Evolutionary conservation across 768 basidiomycete species (phyloP).

Genomic region (Trametes cingulata): DNA sequence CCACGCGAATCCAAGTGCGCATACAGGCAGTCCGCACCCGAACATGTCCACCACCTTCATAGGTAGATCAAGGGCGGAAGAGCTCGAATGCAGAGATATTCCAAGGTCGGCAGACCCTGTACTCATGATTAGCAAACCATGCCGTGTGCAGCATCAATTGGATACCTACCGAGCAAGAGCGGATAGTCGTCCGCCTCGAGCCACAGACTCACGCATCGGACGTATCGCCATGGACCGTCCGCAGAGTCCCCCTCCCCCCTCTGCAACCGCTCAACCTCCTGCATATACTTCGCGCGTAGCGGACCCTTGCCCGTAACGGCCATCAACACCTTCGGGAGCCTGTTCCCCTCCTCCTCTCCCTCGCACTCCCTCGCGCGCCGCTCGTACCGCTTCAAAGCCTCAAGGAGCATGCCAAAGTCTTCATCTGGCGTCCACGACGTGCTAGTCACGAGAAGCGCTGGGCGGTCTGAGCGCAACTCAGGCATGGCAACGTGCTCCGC

Average conservation of each 20-base stretch:
- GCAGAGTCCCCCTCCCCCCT: constrained; percentile 34
- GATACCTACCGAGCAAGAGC: constrained; percentile 62
- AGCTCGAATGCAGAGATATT: constrained; percentile 87
- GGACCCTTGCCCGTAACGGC: constrained; percentile 93
- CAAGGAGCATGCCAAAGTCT: constrained; percentile 83
- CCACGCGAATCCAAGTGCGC: constrained; percentile 87
- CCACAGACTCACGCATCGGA: constrained; percentile 83
- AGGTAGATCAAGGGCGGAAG: constrained; percentile 87
- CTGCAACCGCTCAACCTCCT: constrained; percentile 58
- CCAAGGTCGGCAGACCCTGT: constrained; percentile 92
- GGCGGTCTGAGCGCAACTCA: constrained; percentile 65
- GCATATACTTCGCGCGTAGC: constrained; percentile 72
- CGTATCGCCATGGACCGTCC: constrained; percentile 61
- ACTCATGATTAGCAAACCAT: not conserved
- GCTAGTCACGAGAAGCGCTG: constrained; percentile 85
- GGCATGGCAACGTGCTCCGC: constrained; percentile 38
- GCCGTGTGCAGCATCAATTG: not conserved
- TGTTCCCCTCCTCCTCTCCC: not conserved
- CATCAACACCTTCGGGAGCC: constrained; percentile 76
- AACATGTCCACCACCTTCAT: constrained; percentile 99
- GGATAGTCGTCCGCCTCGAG: constrained; percentile 91
- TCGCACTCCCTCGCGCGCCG: constrained; percentile 43
- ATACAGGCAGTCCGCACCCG: constrained; percentile 92
- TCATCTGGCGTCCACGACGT: constrained; percentile 99
- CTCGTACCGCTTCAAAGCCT: constrained; percentile 75